phyloP scores from a whole-genome alignment of 768 basidiomycete genomes.

The Pleurotus salmoneostramineus region DNA sequence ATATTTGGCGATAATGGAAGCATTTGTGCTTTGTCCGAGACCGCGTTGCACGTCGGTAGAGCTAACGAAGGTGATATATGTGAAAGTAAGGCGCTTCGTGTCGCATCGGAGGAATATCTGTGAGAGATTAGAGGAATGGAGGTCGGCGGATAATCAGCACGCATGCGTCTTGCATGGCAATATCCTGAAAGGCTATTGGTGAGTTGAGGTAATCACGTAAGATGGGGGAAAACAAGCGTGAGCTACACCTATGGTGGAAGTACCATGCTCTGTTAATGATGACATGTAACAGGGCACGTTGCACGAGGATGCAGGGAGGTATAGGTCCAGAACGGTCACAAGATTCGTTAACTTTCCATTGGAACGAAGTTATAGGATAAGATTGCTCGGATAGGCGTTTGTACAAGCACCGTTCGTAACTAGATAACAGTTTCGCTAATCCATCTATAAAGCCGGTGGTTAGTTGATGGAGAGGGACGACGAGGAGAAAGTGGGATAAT shows the following conservation, averaged over 20 bases:
- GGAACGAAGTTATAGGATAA: slow-evolving; percentile 1
- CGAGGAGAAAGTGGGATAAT: neutral
- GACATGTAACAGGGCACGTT: slow-evolving; percentile 1
- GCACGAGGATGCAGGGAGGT: slow-evolving; percentile 6
- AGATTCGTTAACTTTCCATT: neutral
- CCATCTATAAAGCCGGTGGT: neutral
- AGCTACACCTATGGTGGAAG: neutral
- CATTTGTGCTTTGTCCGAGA: neutral
- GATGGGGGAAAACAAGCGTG: neutral
- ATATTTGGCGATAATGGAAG: slow-evolving; percentile 4
- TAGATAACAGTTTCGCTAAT: neutral
- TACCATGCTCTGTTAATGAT: neutral
- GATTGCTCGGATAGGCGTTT: neutral
- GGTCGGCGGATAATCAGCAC: neutral
- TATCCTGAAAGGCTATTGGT: neutral
- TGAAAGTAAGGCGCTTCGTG: neutral
- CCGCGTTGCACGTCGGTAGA: neutral
- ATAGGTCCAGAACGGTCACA: neutral
- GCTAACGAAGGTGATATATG: neutral
- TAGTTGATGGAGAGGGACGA: neutral
- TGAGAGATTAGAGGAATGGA: neutral
- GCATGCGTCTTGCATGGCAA: neutral
- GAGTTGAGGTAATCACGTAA: neutral
- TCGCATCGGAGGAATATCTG: neutral
- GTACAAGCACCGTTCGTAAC: neutral